phyloP scores from a whole-genome alignment of 2,329 filamentous ascomycete genomes.

The Leptographium galeiforme region DNA sequence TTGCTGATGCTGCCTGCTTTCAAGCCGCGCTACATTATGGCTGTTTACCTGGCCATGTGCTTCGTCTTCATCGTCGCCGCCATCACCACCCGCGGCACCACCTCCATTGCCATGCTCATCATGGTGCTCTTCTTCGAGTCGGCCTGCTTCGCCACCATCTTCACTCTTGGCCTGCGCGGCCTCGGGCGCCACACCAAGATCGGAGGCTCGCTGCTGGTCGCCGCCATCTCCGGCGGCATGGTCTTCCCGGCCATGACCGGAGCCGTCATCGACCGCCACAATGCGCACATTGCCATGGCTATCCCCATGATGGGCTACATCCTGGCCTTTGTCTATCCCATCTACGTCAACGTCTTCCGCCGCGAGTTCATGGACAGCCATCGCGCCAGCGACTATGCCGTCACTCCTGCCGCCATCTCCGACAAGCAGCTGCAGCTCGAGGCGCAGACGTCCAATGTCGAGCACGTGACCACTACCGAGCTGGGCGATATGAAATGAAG shows the following conservation, averaged over 20 bases:
- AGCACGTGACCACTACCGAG: background rate
- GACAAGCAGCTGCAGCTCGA: slow-evolving; percentile 17
- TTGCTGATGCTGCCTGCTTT: slow-evolving; percentile 37
- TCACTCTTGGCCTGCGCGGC: slow-evolving; percentile 42
- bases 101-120: slow-evolving; percentile 41
- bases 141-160: slow-evolving; percentile 46
- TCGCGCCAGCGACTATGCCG: slow-evolving; percentile 15
- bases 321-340: slow-evolving; percentile 15
- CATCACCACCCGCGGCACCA: slow-evolving; percentile 36
- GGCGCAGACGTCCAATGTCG: slow-evolving; percentile 9
- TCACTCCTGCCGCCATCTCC: slow-evolving; percentile 8
- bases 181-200: slow-evolving; percentile 42
- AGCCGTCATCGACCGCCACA: slow-evolving; percentile 17
- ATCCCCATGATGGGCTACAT: slow-evolving; percentile 19
- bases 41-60: slow-evolving; percentile 35
- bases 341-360: slow-evolving; percentile 19
- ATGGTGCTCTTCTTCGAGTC: slow-evolving; percentile 43
- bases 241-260: slow-evolving; percentile 40
- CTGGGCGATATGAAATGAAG: background rate
- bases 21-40: slow-evolving; percentile 41
- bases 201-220: slow-evolving; percentile 39
- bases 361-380: slow-evolving; percentile 18
- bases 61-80: slow-evolving; percentile 41
- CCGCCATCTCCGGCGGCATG: slow-evolving; percentile 40
- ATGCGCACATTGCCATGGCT: slow-evolving; percentile 15